Base-by-base conservation (phyloP, 139 green algal genomes). In the Coelastrella sp. region DNA sequence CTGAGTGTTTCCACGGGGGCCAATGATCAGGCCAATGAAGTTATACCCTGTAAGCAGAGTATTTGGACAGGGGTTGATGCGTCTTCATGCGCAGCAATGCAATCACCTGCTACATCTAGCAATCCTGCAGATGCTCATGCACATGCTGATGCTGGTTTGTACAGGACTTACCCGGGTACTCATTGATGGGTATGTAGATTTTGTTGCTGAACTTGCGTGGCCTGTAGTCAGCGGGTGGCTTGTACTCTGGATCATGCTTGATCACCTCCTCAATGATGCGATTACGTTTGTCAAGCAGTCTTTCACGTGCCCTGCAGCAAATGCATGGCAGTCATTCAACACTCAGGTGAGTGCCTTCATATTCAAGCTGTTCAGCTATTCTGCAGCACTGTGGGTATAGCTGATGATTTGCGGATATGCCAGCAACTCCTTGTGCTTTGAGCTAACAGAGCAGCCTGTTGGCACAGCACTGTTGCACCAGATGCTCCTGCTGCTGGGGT, bases 11-110 rank as follows among this genome's bases (percentile, higher is more conserved):
- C 98, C 98, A 57, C 98, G 96, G 20, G 98, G 98, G 9, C 98
- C 98, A n/a, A 99, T 99, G 94, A 99, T 99, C n/a, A 99, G 93
- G 7, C 94, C 98, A 60, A 99, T 99, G 94, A 99, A 99, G 92
- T 99, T 99, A 94, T 99, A 99, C 15, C 68, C 15, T 60, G 75
- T 24, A 82, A 60, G 72, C 72, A 78, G 14, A 27, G 56, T 15
- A 59, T n/a, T 19, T 59, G 20, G 58, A 7, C 25, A 61, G 17
- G n/a, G 11, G 25, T 20, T 58, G 25, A 82, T 20, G 75, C 24
- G 15, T 73, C 15, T 17, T 7, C 68, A 76, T 27, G 68, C 0
- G 24, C 8, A 27, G 68, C 68, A 76, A 22, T 20, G 72, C 19
- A 11, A 49, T 9, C 19, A 49, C n/a, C 19, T 10, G 22, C 20